Conservation (phyloP, 2,329 filamentous ascomycete genomes). For the Diaporthe citrichinensis region DNA sequence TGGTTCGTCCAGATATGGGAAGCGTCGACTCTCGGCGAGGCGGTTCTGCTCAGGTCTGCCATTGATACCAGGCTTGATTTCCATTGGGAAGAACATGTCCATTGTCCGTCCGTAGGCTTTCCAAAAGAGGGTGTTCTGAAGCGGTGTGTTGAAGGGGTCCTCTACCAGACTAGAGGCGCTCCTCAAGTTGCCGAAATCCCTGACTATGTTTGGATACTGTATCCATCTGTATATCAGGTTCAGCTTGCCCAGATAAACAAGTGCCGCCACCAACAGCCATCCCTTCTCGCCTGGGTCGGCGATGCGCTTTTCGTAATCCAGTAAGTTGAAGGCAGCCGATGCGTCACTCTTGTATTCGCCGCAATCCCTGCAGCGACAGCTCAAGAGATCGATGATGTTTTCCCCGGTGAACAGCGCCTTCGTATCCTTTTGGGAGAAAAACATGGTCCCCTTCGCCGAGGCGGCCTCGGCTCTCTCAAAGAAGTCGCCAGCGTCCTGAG, state of each 20-base stretch:
- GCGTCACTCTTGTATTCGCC: not conserved
- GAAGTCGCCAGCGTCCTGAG: not conserved
- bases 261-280: not conserved
- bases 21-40: not conserved
- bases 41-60: not conserved
- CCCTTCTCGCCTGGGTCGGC: not conserved
- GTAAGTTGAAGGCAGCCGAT: not conserved
- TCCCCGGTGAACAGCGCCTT: not conserved
- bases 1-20: not conserved
- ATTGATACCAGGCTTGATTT: not conserved
- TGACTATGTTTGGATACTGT: not conserved
- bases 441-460: not conserved
- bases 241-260: not conserved
- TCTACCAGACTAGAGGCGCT: not conserved
- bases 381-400: not conserved
- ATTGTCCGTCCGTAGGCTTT: not conserved
- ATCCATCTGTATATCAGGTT: not conserved
- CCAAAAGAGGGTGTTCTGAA: not conserved
- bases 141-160: not conserved
- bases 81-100: not conserved
- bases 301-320: not conserved
- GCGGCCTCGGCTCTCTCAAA: not conserved
- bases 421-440: not conserved
- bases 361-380: constrained; percentile 2
- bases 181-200: not conserved